Base-by-base conservation (phyloP, 1,284 basidiomycete species). In the Fomes fomentarius region DNA sequence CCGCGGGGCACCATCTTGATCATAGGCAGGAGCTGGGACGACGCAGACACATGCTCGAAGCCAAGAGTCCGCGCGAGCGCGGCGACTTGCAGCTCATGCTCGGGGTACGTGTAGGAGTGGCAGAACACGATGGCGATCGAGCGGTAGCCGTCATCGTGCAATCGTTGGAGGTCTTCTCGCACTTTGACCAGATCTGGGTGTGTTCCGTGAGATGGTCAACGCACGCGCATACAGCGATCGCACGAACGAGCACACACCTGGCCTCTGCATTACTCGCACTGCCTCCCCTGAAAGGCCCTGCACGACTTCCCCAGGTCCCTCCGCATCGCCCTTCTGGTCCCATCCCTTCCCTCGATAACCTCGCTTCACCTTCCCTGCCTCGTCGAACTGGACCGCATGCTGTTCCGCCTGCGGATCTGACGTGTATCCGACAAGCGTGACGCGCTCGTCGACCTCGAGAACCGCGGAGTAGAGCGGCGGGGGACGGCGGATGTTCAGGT, bases 1-100 rank as follows among this genome's bases (percentile, higher is more conserved):
- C 94, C 96, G 5, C 96, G 88, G 0, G 94, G 90, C 4, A 98
- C 93, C 81, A 97, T 91, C 72, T 93, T 93, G 75, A 97, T 96
- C 93, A 96, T 96, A 2, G 96, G 92, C 50, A 95, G 83, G 8
- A 98, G 81, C 60, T 89, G 84, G 1, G 92, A 89, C 0, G 94
- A 96, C 61, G 94, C 84, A 5, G 94, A 96, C 61, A 98, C 84
- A 53, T 97, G 93, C 3, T 76, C 77, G 71, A 98, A 98, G 15
- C 96, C 94, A 12, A 95, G 67, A 47, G 82, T 78, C 41, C 84
- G 79, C 3, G 96, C 94, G 31, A 97, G 69, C 1, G 77, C 74
- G 12, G 88, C 93, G 21, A 98, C 74, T 33, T 82, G 71, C 4
- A 78, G 74, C 70, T 98, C 95, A 65, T 95, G 93, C 12, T 83